Evolutionary conservation across 805 yeast species (phyloP), one percentile per base, ranked within the genome.

Genomic region (Suhomyces vadensis): DNA sequence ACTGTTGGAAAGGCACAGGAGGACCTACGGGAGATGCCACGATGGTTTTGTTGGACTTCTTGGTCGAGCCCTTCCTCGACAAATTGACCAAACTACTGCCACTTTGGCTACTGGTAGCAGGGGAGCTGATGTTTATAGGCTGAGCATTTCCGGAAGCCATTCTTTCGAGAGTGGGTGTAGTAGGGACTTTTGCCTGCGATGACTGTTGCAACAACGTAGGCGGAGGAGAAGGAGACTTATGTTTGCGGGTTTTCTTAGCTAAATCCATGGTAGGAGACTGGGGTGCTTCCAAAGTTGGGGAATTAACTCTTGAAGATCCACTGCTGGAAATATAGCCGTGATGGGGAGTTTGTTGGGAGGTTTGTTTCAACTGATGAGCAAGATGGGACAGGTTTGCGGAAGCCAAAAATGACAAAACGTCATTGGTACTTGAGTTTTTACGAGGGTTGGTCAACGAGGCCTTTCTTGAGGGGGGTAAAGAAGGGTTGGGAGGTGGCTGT

Each of bases 1-100:
- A 86, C 51, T 85, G 82, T 23, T 83, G 83, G 54, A 86, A 86
- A 20, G 92, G 92, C 1, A 83, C 83, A 13, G 83, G 81, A 1
- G 87, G 85, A 1, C 83, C 79, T 38, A 75, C 69, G 10, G 81
- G 81, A 17, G 80, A 65, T 14, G 79, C 75, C 33, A 82, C 81
- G 2, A 80, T 65, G 9, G 83, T 72, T 59, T 83, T 78, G 51
- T 65, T 69, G 14, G 73, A 65, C 48, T 64, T 69, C 47, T 62
- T 70, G 47, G 53, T 53, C 37, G 58, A 60, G 14, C 51, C 58
- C 46, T 50, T 59, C 46, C 61, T 56, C 46, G 51, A 56, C 29
- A 44, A 44, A 26, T 31, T 46, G 5, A 41, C 41, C 33, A 29
- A 16, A 8, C 5, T 29, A 4, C 13, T 13, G 6, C n/a, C 13